phyloP scores from a whole-genome alignment of 169 alveolate genomes.

The Plasmodium vinckei region DNA sequence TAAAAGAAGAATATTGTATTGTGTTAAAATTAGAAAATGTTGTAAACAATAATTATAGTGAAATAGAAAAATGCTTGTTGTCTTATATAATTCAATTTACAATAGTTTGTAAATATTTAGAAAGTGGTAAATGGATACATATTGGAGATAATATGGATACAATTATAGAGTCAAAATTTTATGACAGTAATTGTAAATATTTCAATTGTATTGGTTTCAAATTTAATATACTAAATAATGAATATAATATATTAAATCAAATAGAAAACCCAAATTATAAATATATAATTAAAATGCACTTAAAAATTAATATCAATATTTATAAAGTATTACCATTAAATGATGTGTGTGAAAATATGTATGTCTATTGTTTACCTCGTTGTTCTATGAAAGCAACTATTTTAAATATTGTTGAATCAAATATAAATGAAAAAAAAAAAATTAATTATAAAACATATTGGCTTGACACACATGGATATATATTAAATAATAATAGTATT shows the following conservation, averaged over 20 bases:
- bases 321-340: conserved; percentile 41
- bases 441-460: conserved; percentile 48
- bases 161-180: conserved; percentile 52
- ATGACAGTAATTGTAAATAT: conserved; percentile 57
- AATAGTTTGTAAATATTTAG: conserved; percentile 52
- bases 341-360: conserved; percentile 35
- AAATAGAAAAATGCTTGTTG: conserved; percentile 37
- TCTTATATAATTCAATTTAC: conserved; percentile 67
- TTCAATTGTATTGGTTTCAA: conserved; percentile 67
- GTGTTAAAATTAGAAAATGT: conserved; percentile 15
- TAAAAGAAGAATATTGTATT: conserved; percentile 18
- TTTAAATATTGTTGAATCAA: conserved; percentile 2
- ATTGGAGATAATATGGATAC: conserved; percentile 70
- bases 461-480: conserved; percentile 64
- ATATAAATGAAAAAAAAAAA: conserved; percentile 8
- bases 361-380: conserved; percentile 58
- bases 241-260: conserved; percentile 26
- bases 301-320: conserved; percentile 36
- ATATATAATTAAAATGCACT: conserved; percentile 18
- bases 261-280: background rate
- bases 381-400: conserved; percentile 69
- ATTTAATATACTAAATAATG: conserved; percentile 46
- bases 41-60: background rate
- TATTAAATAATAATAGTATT: conserved; percentile 18
- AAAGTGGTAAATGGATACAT: conserved; percentile 66